Conservation (phyloP, 2,329 filamentous ascomycete species). For the Cordyceps javanica region DNA sequence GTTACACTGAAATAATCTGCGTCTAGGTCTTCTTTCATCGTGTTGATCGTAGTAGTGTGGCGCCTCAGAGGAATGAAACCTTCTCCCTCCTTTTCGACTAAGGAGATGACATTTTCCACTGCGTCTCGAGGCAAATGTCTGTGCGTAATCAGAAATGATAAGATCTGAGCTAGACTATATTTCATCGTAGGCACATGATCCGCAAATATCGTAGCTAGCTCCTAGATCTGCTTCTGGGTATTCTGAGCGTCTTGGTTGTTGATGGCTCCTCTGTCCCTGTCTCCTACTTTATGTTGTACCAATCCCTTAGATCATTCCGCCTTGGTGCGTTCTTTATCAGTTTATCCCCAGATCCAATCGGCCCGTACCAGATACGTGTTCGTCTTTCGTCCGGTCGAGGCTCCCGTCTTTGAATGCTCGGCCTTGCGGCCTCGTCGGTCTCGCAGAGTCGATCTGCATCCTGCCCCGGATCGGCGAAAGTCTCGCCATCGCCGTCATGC, state of each 20-base stretch:
- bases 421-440: neutral
- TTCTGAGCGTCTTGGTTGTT: no score
- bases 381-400: neutral
- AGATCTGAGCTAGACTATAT: no score
- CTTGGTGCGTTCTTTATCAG: no score
- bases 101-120: neutral
- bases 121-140: neutral
- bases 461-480: neutral
- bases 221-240: no score
- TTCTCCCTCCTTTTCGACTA: neutral
- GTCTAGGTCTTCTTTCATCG: neutral
- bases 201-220: no score
- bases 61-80: neutral
- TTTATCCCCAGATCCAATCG: no score
- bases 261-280: no score
- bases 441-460: neutral
- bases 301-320: no score
- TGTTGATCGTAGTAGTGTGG: neutral
- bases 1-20: neutral
- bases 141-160: constrained; percentile 1
- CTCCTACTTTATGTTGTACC: no score
- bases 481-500: neutral
- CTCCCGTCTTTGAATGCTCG: neutral
- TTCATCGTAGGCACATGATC: no score
- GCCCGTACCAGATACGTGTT: neutral